Evolutionary conservation across 2,329 filamentous ascomycete genomes (phyloP).

Genomic region (Talaromyces verruculosus): DNA sequence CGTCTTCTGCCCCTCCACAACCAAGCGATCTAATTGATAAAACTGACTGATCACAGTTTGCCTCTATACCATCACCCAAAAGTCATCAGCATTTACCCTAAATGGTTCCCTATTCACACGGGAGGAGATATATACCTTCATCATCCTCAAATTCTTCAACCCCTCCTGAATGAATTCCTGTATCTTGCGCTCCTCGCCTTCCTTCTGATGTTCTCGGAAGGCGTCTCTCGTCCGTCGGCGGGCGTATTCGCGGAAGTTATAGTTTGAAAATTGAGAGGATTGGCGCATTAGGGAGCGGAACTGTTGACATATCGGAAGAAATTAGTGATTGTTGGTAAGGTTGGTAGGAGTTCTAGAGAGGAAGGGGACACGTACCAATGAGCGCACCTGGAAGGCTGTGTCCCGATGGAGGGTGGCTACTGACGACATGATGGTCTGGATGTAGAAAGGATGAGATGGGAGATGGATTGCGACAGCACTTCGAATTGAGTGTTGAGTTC

Average conservation of each 20-base stretch:
- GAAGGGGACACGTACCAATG: conserved; percentile 39
- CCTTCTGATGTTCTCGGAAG: conserved; percentile 75
- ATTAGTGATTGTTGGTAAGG: not conserved
- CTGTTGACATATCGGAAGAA: conserved; percentile 49
- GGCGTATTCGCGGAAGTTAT: conserved; percentile 98
- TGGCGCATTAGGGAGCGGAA: conserved; percentile 90
- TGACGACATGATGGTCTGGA: conserved; percentile 39
- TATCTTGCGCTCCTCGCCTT: conserved; percentile 71
- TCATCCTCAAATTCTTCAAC: conserved; percentile 76
- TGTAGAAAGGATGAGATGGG: not conserved
- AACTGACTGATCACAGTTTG: conserved; percentile 95
- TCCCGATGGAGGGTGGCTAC: conserved; percentile 43
- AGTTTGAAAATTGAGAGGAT: conserved; percentile 81
- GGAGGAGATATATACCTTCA: conserved; percentile 67
- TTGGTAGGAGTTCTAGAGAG: not conserved
- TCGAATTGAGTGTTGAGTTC: not conserved
- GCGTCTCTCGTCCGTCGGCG: conserved; percentile 85
- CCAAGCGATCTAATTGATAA: conserved; percentile 85
- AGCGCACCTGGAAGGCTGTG: conserved; percentile 50
- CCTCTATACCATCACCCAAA: conserved; percentile 58
- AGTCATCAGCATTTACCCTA: not conserved
- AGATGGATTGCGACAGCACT: not conserved
- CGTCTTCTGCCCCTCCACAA: conserved; percentile 83
- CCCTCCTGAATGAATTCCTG: conserved; percentile 90
- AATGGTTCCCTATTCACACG: not conserved